phyloP scores from a whole-genome alignment of 75 land plant species.

The Pseudotsuga menziesii region DNA sequence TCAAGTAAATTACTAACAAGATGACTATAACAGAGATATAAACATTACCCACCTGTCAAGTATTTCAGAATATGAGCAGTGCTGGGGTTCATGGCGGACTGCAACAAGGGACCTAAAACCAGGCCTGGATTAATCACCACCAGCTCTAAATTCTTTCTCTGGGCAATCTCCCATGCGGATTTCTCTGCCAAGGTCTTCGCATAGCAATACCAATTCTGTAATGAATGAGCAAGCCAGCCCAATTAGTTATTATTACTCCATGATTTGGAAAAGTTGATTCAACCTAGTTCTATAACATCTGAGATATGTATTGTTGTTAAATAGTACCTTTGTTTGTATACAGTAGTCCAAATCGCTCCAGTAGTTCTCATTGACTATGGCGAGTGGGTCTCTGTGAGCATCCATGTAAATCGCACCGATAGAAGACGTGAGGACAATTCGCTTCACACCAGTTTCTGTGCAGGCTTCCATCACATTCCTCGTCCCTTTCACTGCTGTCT shows the following conservation, averaged over 20 bases:
- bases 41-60: slow-evolving; percentile 9
- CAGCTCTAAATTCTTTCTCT: slow-evolving; percentile 28
- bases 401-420: slow-evolving; percentile 41
- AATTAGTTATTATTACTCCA: too few relatives aligned
- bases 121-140: slow-evolving; percentile 41
- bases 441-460: slow-evolving; percentile 19
- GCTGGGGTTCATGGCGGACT: slow-evolving; percentile 40
- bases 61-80: slow-evolving; percentile 28
- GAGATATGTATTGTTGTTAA: background rate
- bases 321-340: slow-evolving; percentile 26
- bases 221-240: slow-evolving; percentile 2
- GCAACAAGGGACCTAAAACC: slow-evolving; percentile 53
- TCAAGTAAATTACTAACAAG: too few relatives aligned
- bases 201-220: slow-evolving; percentile 46
- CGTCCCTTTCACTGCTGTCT: slow-evolving; percentile 41
- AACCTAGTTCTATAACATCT: background rate
- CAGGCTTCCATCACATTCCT: slow-evolving; percentile 35
- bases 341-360: slow-evolving; percentile 55
- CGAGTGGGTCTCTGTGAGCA: slow-evolving; percentile 14
- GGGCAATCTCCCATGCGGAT: slow-evolving; percentile 37
- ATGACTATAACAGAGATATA: background rate
- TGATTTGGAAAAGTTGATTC: background rate
- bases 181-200: slow-evolving; percentile 46
- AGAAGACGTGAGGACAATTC: slow-evolving; percentile 54
- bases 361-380: slow-evolving; percentile 29